phyloP scores from a whole-genome alignment of 2,329 filamentous ascomycete species.

The Botrytis fragariae region DNA sequence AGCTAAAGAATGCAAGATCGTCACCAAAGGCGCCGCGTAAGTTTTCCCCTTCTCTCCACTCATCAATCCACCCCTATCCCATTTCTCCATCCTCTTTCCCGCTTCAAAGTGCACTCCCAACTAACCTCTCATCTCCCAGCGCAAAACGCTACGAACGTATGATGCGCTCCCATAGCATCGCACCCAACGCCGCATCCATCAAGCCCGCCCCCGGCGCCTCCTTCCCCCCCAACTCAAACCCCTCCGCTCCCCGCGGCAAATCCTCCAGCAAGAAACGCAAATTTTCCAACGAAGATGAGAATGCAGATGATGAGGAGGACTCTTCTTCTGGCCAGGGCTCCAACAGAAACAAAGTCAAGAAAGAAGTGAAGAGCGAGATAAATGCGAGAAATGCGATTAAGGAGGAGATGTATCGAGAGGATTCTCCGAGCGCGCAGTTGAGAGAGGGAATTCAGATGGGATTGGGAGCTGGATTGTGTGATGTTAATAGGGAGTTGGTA shows the following conservation, averaged over 20 bases:
- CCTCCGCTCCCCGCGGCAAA: not conserved
- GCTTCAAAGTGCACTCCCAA: not conserved
- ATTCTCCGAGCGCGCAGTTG: not conserved
- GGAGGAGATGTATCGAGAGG: not conserved
- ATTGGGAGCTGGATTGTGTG: not conserved
- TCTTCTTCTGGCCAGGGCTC: conserved; percentile 14
- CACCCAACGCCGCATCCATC: conserved; percentile 31
- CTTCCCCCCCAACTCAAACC: not conserved
- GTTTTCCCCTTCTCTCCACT: conserved; percentile 38
- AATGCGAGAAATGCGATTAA: not conserved
- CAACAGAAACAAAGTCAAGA: conserved; percentile 16
- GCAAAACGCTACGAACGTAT: conserved; percentile 68
- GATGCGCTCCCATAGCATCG: conserved; percentile 56
- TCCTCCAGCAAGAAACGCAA: conserved; percentile 31
- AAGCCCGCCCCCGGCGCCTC: conserved; percentile 29
- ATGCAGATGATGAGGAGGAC: conserved; percentile 30
- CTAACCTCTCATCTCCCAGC: conserved; percentile 41
- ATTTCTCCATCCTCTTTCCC: not conserved
- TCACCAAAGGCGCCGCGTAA: conserved; percentile 68
- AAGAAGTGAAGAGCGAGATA: not conserved
- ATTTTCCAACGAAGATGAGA: conserved; percentile 24
- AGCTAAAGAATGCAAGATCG: conserved; percentile 60
- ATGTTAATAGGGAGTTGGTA: conserved; percentile 8
- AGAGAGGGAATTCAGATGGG: not conserved
- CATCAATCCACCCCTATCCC: not conserved